Evolutionary conservation across 495 filamentous ascomycete species (phyloP), one percentile per base, ranked within the genome.

Genomic region (Talaromyces borbonicus): DNA sequence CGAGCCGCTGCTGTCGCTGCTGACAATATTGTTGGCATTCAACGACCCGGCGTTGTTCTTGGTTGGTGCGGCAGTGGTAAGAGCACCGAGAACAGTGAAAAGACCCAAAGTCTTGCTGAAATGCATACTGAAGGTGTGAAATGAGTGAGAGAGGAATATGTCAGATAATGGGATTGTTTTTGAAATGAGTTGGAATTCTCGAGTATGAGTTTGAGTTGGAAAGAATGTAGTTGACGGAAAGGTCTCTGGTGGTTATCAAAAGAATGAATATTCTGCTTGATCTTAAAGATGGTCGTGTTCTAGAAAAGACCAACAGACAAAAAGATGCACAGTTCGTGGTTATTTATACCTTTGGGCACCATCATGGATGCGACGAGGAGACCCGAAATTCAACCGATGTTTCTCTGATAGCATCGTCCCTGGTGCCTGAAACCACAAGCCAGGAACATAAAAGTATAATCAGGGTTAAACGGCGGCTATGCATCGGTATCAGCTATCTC

Each of bases 41-140:
- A 26, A 24, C 4, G 38, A 26, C 5, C 31, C 14, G 26, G 27
- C 12, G 12, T 6, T 30, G 27, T 12, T 30, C 7, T 30, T 14
- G 15, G 23, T 39, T 53, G 56, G 62, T 24, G 69, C 57, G 35
- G 68, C 68, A 30, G 65, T 54, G 42, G 62, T 49, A 48, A 69
- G 51, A 52, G 62, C 49, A 36, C 62, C 58, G 43, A 68, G 57
- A 49, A 56, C 55, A 52, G 66, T 61, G 39, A 59, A 55, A 43
- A 65, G 42, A 52, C 60, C 56, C 53, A 70, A 44, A 48, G 61
- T 53, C 60, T 69, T 69, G 56, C 59, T 57, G 66, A 72, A 70
- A 56, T 70, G 25, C 47, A 49, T 72, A 56, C 63, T 72, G 63
- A 63, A 63, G 50, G 23, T 39, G 35, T 43, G 16, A 27, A 8